Conservation (phyloP, 116 monocot species). For the Dioscorea cayenensis region DNA sequence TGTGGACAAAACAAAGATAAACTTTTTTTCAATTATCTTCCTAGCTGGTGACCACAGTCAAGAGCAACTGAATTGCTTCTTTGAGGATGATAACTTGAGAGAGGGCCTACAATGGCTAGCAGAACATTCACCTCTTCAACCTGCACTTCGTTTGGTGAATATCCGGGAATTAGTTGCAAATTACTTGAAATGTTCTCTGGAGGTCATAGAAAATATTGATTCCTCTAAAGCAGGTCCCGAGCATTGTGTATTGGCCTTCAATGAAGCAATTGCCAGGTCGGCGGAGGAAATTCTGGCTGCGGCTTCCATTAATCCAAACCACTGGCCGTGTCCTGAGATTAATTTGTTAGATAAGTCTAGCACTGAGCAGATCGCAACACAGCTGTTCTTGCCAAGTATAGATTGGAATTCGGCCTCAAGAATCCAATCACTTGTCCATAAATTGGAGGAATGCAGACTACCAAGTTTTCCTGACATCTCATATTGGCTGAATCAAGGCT, state of each 20-base stretch:
- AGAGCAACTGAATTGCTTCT: slow-evolving; percentile 32
- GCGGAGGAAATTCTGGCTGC: slow-evolving; percentile 42
- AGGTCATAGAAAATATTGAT: slow-evolving; percentile 20
- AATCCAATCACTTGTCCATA: slow-evolving; percentile 33
- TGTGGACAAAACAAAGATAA: slow-evolving; percentile 39
- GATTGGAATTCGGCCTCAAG: slow-evolving; percentile 48
- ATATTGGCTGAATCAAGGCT: slow-evolving; percentile 50
- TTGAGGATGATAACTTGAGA: slow-evolving; percentile 57
- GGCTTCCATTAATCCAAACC: slow-evolving; percentile 40
- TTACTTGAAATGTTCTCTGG: slow-evolving; percentile 31
- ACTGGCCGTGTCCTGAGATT: slow-evolving; percentile 84
- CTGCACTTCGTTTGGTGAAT: slow-evolving; percentile 34
- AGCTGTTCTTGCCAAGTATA: slow-evolving; percentile 41
- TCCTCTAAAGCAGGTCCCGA: slow-evolving; percentile 35
- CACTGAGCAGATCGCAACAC: slow-evolving; percentile 21
- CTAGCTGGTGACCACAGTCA: slow-evolving; percentile 11
- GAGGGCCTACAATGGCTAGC: slow-evolving; percentile 78
- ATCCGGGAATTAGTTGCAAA: slow-evolving; percentile 44
- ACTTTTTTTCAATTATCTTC: slow-evolving; percentile 36
- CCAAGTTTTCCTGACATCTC: slow-evolving; percentile 33
- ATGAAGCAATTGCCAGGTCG: slow-evolving; percentile 53
- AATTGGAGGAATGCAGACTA: slow-evolving; percentile 55
- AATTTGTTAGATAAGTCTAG: slow-evolving; percentile 34
- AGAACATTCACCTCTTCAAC: slow-evolving; percentile 47
- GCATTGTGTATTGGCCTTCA: slow-evolving; percentile 56